These are phyloP conservation scores for Coemansia sp. DNA, from an alignment of 192 early-diverging fungal species.

Conservation along the genomic window DNA sequence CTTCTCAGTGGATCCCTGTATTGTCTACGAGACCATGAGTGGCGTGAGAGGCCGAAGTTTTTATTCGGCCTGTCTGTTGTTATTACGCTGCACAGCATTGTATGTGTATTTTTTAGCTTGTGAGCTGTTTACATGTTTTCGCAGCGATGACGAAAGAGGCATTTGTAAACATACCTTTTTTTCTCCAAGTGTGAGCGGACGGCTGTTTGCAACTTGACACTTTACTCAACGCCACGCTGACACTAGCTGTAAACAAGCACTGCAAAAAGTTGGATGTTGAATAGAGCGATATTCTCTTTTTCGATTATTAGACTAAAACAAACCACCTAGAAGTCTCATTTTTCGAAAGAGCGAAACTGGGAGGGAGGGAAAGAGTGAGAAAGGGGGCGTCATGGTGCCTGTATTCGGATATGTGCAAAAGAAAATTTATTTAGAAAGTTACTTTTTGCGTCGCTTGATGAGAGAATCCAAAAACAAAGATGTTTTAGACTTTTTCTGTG, in stretches of 20 bases:
- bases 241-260: background rate
- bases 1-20: background rate
- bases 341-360: background rate
- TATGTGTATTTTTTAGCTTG: background rate
- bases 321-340: background rate
- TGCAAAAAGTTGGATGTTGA: background rate
- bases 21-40: background rate
- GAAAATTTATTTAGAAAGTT: background rate
- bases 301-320: background rate
- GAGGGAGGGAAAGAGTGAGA: background rate
- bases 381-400: background rate
- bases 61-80: background rate
- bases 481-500: conserved; percentile 34
- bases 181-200: background rate
- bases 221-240: background rate
- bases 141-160: background rate
- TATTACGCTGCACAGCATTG: background rate
- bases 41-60: background rate
- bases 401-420: background rate
- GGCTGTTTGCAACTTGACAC: background rate
- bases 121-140: conserved; percentile 1
- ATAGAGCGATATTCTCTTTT: background rate
- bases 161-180: background rate
- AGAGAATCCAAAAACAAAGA: conserved; percentile 33
- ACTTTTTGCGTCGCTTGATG: conserved; percentile 22